Evolutionary conservation across 495 filamentous ascomycete species (phyloP).

Genomic region (Haplographium delicatum): DNA sequence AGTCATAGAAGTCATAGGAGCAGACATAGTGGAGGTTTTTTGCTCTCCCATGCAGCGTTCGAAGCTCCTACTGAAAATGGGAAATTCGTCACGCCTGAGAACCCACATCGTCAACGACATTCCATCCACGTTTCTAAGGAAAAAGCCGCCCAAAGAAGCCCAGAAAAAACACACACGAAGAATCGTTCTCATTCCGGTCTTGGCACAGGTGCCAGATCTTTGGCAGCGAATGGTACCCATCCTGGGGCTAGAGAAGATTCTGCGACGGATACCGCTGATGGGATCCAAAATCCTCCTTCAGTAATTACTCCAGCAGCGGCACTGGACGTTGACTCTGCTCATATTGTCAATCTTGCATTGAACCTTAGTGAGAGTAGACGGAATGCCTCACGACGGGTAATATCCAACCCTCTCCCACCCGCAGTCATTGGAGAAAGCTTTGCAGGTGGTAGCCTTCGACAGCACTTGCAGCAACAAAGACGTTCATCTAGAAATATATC

Average conservation of each 20-base stretch:
- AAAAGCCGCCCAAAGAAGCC: slow-evolving; percentile 11
- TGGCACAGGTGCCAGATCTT: slow-evolving; percentile 13
- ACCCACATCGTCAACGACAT: slow-evolving; percentile 4
- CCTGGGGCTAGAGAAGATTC: not conserved
- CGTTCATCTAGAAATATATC: slow-evolving; percentile 53
- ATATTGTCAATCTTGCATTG: slow-evolving; percentile 87
- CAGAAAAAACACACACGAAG: slow-evolving; percentile 21
- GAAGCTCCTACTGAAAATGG: slow-evolving; percentile 3
- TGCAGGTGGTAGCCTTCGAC: slow-evolving; percentile 51
- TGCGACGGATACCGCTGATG: slow-evolving; percentile 1
- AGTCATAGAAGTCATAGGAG: slow-evolving; percentile 24
- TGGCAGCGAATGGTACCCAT: slow-evolving; percentile 14
- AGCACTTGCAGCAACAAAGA: slow-evolving; percentile 62
- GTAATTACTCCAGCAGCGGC: not conserved
- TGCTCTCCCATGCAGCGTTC: slow-evolving; percentile 22
- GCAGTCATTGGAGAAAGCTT: slow-evolving; percentile 35
- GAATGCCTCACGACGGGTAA: slow-evolving; percentile 49
- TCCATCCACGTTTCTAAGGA: slow-evolving; percentile 20
- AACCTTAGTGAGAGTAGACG: slow-evolving; percentile 80
- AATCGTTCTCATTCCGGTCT: slow-evolving; percentile 15
- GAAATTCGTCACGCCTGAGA: not conserved
- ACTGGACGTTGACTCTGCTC: slow-evolving; percentile 68
- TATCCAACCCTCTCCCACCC: slow-evolving; percentile 45
- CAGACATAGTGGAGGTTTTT: slow-evolving; percentile 23
- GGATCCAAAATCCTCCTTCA: not conserved